Evolutionary conservation across 2,329 filamentous ascomycete genomes (phyloP), one percentile per base, ranked within the genome.

Genomic region (Nakataea oryzae): DNA sequence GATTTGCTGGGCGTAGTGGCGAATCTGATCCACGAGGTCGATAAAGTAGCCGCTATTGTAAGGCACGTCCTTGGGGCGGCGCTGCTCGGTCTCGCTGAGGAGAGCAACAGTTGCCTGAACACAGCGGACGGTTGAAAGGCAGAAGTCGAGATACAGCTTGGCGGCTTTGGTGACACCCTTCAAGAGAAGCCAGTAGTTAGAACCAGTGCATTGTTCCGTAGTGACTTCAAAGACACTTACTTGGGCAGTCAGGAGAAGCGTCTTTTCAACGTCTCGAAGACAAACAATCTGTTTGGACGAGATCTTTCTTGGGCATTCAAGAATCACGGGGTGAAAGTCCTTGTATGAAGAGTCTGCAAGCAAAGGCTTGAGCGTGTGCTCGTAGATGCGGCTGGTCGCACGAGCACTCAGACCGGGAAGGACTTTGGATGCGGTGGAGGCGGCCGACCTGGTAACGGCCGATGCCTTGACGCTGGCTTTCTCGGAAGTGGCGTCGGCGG

Each of bases 21-120:
- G 86, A 69, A 97, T 92, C 84, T 97, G 93, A 74, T 96, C 91
- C 74, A 96, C 88, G 65, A 97, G 86, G 79, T 97, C 93, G 78
- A 97, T 88, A 74, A 97, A 97, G 78, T 97, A 97, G 73, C 91
- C 91, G 83, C 90, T 91, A 82, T 88, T 95, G 81, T 97, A 97
- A 67, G 92, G 91, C 70, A 89, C 87, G 75, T 97, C 93, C 75
- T 85, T 81, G 64, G 90, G 89, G 73, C 91, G 86, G 67, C 88
- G 87, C 78, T 93, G 90, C 74, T 97, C 93, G 73, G 86, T 86
- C 73, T 96, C 91, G 80, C 85, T 88, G 67, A 97, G 82, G 75
- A 88, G 88, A 75, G 91, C 87, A 75, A 96, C 90, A 64, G 91
- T 95, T 66, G 91, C 88, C 80, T 96, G 90, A 73, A 96, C 87